Evolutionary conservation across 2,329 filamentous ascomycete genomes (phyloP).

Genomic region (Pseudopithomyces maydicus): DNA sequence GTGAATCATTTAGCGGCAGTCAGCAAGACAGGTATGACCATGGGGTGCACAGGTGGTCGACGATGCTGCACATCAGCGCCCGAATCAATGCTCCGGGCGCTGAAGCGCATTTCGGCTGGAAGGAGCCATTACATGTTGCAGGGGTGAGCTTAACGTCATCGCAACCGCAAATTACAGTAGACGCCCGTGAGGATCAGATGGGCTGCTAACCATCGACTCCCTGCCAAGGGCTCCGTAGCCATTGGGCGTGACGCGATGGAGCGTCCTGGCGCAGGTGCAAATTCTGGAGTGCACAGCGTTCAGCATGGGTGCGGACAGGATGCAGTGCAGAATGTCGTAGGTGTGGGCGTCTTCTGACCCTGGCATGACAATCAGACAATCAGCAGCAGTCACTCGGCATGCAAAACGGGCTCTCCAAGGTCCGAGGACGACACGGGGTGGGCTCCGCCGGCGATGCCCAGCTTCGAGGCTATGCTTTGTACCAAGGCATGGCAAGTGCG

Average conservation of each 20-base stretch:
- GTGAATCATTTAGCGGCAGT: neutral
- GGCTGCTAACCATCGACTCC: neutral
- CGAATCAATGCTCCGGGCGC: too few relatives aligned
- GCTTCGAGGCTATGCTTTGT: slow-evolving; percentile 3
- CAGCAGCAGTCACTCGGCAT: neutral
- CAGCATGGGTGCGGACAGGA: neutral
- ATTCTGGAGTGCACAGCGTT: neutral
- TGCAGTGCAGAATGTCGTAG: neutral
- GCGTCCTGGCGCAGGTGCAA: slow-evolving; percentile 2
- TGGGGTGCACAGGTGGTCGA: neutral
- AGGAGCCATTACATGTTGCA: too few relatives aligned
- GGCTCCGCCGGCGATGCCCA: neutral
- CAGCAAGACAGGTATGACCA: neutral
- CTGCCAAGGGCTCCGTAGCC: slow-evolving; percentile 7
- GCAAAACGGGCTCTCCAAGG: neutral
- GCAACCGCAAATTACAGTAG: neutral
- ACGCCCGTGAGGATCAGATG: neutral
- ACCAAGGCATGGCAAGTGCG: slow-evolving; percentile 7
- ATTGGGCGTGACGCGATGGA: neutral
- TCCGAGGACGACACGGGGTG: neutral
- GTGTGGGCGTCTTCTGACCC: neutral
- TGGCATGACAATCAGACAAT: slow-evolving; percentile 1
- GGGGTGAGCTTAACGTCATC: neutral
- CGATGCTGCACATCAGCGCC: neutral
- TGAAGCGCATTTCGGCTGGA: neutral